Evolutionary conservation across 2,329 filamentous ascomycete genomes (phyloP).

Genomic region (Macrophomina pseudophaseolina): DNA sequence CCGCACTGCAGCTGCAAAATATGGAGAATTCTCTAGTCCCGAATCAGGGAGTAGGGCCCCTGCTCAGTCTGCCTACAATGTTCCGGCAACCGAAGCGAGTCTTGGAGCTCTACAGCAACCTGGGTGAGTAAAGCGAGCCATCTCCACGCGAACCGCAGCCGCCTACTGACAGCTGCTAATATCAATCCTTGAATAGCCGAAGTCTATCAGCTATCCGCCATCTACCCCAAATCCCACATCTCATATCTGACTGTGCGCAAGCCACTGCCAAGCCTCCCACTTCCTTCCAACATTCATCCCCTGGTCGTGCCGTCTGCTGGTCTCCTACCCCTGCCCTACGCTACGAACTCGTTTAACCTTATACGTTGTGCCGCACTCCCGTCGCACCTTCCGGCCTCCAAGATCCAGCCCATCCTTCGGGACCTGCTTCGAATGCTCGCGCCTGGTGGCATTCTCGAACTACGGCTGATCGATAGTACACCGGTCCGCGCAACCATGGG

Average conservation of each 20-base stretch:
- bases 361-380: slow-evolving; percentile 58
- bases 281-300: slow-evolving; percentile 39
- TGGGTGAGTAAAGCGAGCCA: slow-evolving; percentile 30
- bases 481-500: slow-evolving; percentile 63
- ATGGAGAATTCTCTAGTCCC: slow-evolving; percentile 34
- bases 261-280: slow-evolving; percentile 38
- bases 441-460: slow-evolving; percentile 61
- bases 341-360: slow-evolving; percentile 39
- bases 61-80: slow-evolving; percentile 30
- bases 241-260: slow-evolving; percentile 43
- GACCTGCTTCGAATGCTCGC: slow-evolving; percentile 63
- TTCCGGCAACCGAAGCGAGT: slow-evolving; percentile 30
- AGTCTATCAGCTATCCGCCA: slow-evolving; percentile 52
- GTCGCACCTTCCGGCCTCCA: slow-evolving; percentile 60
- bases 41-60: slow-evolving; percentile 30
- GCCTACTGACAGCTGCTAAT: slow-evolving; percentile 33
- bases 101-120: slow-evolving; percentile 46
- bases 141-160: slow-evolving; percentile 30
- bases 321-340: slow-evolving; percentile 58
- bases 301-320: slow-evolving; percentile 41
- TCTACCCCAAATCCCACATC: slow-evolving; percentile 44
- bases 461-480: slow-evolving; percentile 67
- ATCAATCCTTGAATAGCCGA: slow-evolving; percentile 39
- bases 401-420: slow-evolving; percentile 62
- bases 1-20: slow-evolving; percentile 54